A percentile compares a stretch with the other conserved stretches of the same genome.
Conservation (phyloP, 225 moss, liverwort and hornwort species). For the Polytrichum formosum region DNA sequence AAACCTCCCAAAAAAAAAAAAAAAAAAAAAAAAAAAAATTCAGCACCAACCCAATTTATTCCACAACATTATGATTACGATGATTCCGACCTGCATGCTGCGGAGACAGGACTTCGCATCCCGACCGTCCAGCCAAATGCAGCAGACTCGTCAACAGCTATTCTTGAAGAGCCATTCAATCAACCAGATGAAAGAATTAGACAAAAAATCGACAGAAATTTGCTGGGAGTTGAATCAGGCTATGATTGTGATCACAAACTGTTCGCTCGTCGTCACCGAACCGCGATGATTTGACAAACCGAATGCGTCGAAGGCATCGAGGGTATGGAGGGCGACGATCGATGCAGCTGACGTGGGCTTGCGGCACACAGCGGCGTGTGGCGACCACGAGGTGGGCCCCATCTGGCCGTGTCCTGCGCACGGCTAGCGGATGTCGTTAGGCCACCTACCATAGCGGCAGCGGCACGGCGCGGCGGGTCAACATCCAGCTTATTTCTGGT, state of each 20-base stretch:
- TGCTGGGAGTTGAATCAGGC: not conserved
- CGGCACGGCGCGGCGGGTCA: too few relatives aligned
- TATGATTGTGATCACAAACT: not conserved
- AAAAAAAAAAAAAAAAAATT: not conserved
- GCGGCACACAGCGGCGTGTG: constrained; percentile 32
- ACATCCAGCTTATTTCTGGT: too few relatives aligned
- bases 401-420: constrained; percentile 11
- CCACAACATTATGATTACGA: not conserved
- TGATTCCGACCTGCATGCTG: not conserved
- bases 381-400: constrained; percentile 24
- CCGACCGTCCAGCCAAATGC: not conserved
- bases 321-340: not conserved
- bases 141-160: not conserved
- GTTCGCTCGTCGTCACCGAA: not conserved
- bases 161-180: not conserved
- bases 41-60: not conserved
- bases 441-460: too few relatives aligned
- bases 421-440: not conserved
- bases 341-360: constrained; percentile 1
- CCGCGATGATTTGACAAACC: not conserved
- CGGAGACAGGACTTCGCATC: not conserved
- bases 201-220: not conserved
- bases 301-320: not conserved
- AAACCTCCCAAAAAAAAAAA: not conserved
- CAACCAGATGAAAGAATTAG: not conserved